These are phyloP conservation scores for Cetradonia linearis DNA, from an alignment of 495 filamentous ascomycete genomes.

Conservation along the genomic window DNA sequence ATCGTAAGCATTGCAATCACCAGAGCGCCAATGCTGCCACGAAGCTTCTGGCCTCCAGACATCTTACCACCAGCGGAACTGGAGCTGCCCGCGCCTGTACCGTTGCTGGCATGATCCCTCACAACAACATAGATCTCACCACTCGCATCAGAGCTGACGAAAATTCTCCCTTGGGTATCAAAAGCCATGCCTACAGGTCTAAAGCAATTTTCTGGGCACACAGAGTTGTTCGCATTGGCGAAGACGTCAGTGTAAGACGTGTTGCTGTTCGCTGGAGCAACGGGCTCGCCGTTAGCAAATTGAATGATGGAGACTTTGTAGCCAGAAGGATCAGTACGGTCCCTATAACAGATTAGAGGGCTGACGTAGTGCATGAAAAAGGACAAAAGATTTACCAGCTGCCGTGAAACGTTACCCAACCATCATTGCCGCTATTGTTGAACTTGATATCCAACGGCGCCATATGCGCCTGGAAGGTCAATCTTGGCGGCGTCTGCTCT, in stretches of 20 bases:
- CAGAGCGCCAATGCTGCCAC: constrained; percentile 6
- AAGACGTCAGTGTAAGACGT: constrained; percentile 41
- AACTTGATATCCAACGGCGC: constrained; percentile 56
- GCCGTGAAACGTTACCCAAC: constrained; percentile 46
- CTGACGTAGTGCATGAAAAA: background rate
- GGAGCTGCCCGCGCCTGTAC: constrained; percentile 1
- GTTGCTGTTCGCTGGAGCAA: constrained; percentile 31
- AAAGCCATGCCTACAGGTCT: constrained; percentile 46
- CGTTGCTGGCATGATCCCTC: constrained; percentile 18
- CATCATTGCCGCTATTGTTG: constrained; percentile 31
- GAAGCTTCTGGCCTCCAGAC: constrained; percentile 4
- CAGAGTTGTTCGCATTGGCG: constrained; percentile 34
- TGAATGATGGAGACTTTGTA: constrained; percentile 44
- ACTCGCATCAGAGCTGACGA: constrained; percentile 46
- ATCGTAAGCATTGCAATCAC: constrained; percentile 3
- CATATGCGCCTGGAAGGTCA: constrained; percentile 50
- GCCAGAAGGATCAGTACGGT: constrained; percentile 43
- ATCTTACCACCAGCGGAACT: constrained; percentile 4
- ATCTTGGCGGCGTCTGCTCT: constrained; percentile 33
- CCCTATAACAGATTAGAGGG: constrained; percentile 20
- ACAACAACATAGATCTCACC: constrained; percentile 49
- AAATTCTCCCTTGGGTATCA: constrained; percentile 39
- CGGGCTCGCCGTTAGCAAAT: constrained; percentile 37
- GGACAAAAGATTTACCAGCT: constrained; percentile 34
- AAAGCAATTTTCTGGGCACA: constrained; percentile 43